A percentile compares a stretch with the other conserved stretches of the same genome.
phyloP scores from a whole-genome alignment of 2,329 filamentous ascomycete genomes.

The Fusarium xylarioides region DNA sequence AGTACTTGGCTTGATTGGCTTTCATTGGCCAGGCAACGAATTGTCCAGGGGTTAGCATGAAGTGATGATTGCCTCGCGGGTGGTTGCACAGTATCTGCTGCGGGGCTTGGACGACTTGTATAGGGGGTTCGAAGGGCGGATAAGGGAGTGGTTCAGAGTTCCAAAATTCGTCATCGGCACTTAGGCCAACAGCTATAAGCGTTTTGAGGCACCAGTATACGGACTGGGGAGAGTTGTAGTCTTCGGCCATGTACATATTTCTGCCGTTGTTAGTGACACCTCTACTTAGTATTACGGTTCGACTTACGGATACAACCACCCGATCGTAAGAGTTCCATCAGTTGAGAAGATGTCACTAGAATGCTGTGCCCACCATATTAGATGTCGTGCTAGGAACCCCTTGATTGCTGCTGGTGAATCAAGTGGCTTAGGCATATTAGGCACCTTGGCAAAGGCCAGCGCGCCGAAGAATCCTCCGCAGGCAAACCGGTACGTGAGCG shows the following conservation, averaged over 20 bases:
- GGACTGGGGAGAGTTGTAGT: slow-evolving; percentile 67
- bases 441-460: slow-evolving; percentile 53
- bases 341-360: slow-evolving; percentile 56
- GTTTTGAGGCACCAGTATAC: slow-evolving; percentile 64
- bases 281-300: accelerated
- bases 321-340: slow-evolving; percentile 61
- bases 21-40: slow-evolving; percentile 52
- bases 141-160: slow-evolving; percentile 46
- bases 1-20: slow-evolving; percentile 55
- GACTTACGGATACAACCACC: slow-evolving; percentile 45
- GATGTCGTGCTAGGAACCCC: slow-evolving; percentile 59
- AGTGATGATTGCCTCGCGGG: slow-evolving; percentile 49
- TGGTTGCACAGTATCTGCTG: slow-evolving; percentile 57
- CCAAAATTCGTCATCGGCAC: slow-evolving; percentile 56
- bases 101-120: slow-evolving; percentile 39
- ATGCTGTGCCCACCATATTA: slow-evolving; percentile 58
- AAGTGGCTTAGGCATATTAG: slow-evolving; percentile 49
- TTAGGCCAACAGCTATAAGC: slow-evolving; percentile 53
- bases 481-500: slow-evolving; percentile 61
- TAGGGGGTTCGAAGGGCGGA: slow-evolving; percentile 5
- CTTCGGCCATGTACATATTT: slow-evolving; percentile 65
- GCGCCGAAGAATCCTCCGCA: slow-evolving; percentile 60
- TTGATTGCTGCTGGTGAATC: slow-evolving; percentile 53
- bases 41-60: slow-evolving; percentile 53
- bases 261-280: not conserved